Evolutionary conservation across 192 early-diverging fungal genomes (phyloP).

Genomic region (Funneliformis geosporum): DNA sequence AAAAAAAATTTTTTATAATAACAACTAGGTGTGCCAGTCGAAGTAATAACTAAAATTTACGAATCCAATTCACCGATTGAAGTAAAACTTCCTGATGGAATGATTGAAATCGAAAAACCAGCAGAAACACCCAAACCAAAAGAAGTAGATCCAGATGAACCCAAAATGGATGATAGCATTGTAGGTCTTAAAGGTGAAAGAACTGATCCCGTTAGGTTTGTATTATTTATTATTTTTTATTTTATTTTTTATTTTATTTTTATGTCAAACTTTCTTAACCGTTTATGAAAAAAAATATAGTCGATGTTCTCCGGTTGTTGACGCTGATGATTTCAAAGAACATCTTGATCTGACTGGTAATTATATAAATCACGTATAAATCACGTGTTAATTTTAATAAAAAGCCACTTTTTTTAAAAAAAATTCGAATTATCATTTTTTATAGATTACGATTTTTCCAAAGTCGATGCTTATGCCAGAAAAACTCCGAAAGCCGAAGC

Average conservation of each 20-base stretch:
- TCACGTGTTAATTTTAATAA: not conserved
- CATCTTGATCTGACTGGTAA: slow-evolving; percentile 18
- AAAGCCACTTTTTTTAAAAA: not conserved
- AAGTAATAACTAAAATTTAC: too few species aligned
- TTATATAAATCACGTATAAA: not conserved
- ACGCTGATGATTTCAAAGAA: not conserved
- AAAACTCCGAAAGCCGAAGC: slow-evolving; percentile 35
- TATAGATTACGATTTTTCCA: slow-evolving; percentile 37
- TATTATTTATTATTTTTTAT: not conserved
- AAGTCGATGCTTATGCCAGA: slow-evolving; percentile 45
- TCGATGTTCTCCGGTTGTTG: not conserved
- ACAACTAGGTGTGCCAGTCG: not conserved
- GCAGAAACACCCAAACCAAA: not conserved
- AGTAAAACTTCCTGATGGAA: not conserved
- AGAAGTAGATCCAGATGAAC: not conserved
- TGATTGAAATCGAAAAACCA: too few species aligned
- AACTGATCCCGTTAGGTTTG: not conserved
- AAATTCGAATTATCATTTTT: not conserved
- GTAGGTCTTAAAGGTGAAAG: not conserved
- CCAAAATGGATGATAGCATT: not conserved
- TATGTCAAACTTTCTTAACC: not conserved
- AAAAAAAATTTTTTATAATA: not conserved
- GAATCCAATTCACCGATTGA: not conserved
- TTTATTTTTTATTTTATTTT: too few species aligned
- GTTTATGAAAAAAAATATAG: not conserved